Evolutionary conservation across 441 rosid genomes (phyloP).

Genomic region (Corymbia calophylla): DNA sequence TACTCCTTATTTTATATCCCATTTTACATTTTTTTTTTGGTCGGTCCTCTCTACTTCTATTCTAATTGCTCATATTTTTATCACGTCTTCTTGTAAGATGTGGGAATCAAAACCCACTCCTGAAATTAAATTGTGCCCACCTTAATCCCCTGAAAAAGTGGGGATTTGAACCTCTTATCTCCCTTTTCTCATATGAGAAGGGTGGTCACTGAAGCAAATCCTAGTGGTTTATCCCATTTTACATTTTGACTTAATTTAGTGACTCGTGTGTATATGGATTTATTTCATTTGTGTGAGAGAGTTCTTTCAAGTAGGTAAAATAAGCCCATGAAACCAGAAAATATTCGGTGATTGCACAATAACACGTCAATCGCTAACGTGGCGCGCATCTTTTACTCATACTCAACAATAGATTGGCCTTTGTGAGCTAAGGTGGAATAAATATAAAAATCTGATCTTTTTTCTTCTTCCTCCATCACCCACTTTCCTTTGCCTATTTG

Average conservation of each 20-base stretch:
- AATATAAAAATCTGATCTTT: background rate
- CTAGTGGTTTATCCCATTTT: background rate
- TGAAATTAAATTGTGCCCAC: too few relatives aligned
- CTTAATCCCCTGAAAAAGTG: too few relatives aligned
- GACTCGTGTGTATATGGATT: background rate
- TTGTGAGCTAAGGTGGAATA: background rate
- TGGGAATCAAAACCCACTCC: too few relatives aligned
- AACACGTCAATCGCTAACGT: background rate
- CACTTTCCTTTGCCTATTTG: background rate
- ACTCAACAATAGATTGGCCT: background rate
- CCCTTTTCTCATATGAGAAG: too few relatives aligned
- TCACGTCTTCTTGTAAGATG: too few relatives aligned
- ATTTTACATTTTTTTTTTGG: background rate
- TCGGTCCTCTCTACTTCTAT: too few relatives aligned
- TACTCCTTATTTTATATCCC: background rate
- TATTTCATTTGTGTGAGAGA: background rate
- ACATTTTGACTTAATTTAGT: background rate
- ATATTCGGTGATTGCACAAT: background rate
- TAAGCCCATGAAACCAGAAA: background rate
- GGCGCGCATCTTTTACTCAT: background rate
- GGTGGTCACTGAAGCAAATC: too few relatives aligned
- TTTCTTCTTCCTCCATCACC: background rate
- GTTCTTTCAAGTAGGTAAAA: background rate
- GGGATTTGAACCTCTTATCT: too few relatives aligned
- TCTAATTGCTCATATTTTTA: too few relatives aligned